Percentiles rank a stretch among this genome's conserved stretches.
These are phyloP conservation scores for Alnus rubra DNA, from an alignment of 306 rosid species.

Conservation along the genomic window DNA sequence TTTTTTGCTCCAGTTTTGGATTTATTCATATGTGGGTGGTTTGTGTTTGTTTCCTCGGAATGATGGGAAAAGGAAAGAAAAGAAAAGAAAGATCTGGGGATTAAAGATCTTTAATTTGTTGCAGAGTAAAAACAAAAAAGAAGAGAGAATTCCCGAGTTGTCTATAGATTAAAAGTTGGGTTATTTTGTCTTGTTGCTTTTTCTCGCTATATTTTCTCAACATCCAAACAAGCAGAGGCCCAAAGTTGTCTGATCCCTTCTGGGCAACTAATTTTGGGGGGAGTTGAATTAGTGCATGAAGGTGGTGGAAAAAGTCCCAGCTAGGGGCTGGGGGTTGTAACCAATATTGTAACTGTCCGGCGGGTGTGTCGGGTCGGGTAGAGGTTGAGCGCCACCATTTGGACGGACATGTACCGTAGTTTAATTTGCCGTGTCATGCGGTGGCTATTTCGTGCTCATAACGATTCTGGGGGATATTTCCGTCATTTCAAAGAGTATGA, in stretches of 20 bases:
- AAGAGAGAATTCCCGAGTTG: too few relatives aligned
- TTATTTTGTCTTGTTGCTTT: neutral
- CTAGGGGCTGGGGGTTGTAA: neutral
- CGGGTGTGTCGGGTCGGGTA: neutral
- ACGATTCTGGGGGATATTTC: slow-evolving; percentile 25
- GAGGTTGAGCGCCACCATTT: too few relatives aligned
- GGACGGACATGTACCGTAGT: slow-evolving; percentile 29
- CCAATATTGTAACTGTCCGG: neutral
- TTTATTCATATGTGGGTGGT: neutral
- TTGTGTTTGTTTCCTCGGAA: slow-evolving; percentile 8
- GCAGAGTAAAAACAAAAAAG: neutral
- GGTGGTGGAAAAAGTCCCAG: neutral
- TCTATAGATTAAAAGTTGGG: neutral
- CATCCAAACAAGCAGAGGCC: neutral
- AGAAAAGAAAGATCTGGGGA: neutral
- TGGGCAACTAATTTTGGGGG: neutral
- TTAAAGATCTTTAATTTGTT: neutral
- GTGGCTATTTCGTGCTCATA: slow-evolving; percentile 6
- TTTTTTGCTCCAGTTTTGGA: neutral
- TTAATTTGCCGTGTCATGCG: slow-evolving; percentile 41
- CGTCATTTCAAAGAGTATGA: slow-evolving; percentile 20
- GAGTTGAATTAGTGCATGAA: neutral
- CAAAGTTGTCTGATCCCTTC: neutral
- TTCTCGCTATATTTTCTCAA: neutral
- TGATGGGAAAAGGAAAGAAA: neutral